These are phyloP conservation scores for Hansenula sp. DNA, from an alignment of 1,139 yeast genomes.

Conservation along the genomic window DNA sequence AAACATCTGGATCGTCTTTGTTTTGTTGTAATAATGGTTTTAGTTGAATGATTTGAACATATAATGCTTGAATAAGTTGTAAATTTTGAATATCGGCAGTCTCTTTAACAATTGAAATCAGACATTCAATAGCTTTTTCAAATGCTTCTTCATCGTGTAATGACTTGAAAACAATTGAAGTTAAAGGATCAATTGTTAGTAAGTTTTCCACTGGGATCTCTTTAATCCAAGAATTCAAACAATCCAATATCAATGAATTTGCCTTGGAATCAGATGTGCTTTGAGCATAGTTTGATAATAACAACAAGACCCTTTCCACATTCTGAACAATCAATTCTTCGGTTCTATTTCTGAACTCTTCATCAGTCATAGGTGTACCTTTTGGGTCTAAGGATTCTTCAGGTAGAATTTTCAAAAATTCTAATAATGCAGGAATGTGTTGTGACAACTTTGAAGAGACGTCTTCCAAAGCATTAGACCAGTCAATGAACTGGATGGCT, in stretches of 20 bases:
- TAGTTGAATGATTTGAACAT: constrained; percentile 61
- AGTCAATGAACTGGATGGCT: constrained; percentile 68
- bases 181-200: constrained; percentile 56
- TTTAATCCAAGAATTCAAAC: constrained; percentile 85
- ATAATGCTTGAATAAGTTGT: constrained; percentile 62
- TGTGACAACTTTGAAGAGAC: constrained; percentile 49
- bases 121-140: constrained; percentile 85
- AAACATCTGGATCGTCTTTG: constrained; percentile 64
- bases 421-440: constrained; percentile 49
- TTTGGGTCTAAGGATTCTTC: constrained; percentile 84
- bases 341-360: constrained; percentile 67
- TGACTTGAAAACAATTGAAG: constrained; percentile 67
- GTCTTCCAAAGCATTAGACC: constrained; percentile 74
- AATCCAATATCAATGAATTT: constrained; percentile 52
- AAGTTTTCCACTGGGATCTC: constrained; percentile 75
- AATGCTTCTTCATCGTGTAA: constrained; percentile 63
- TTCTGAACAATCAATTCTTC: constrained; percentile 60
- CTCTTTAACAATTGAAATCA: constrained; percentile 74
- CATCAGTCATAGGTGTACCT: constrained; percentile 76
- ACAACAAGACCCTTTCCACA: constrained; percentile 62
- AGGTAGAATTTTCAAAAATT: constrained; percentile 82
- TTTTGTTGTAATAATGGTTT: constrained; percentile 44
- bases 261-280: constrained; percentile 27
- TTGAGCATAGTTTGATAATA: constrained; percentile 51
- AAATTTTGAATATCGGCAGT: constrained; percentile 70